Base-by-base conservation (phyloP, 306 rosid genomes). In the Rosa multiflora region DNA sequence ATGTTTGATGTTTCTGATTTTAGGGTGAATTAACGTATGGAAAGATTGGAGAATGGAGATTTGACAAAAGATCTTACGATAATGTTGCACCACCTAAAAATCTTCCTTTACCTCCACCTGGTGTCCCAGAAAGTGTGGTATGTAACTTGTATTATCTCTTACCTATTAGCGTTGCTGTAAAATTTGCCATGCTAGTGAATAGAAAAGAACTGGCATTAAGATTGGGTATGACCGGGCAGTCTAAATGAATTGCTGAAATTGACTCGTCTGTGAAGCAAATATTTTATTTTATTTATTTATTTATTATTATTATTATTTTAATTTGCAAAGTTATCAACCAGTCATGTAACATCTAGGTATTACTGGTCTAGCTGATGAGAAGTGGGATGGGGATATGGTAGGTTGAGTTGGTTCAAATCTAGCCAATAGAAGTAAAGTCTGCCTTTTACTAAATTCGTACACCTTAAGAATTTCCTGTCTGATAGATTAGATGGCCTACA, bases 11-110 rank as follows among this genome's bases (percentile, higher is more conserved):
- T 70, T 76, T 70, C 39, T 73, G 61, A 73, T 74, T 59, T 78
- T 59, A 93, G 99, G 98, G 99, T 76, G 94, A 93, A 82, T 58
- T 90, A 68, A 96, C 98, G 29, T 90, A 91, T 82, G 99, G 98
- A 82, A 93, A 93, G 82, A 96, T 93, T 51, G 99, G 99, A 80
- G 99, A 96, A 86, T 96, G 99, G 99, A 90, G 99, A 76, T 96
- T 96, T 73, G 99, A 91, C 81, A 96, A 96, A 82, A 85, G 99
- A 82, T 89, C 99, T 14, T 93, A 76, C 17, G 87, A 58, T 73
- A 39, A 2, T 2, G 79, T 67, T 56, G 82, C 85, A 73, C 97
- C 89, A 2, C 99, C 97, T 0, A 87, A 91, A 84, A 96, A 96
- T 87, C 92, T 93, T 46, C 75, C 98, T 51, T 59, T 91, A 77